These are phyloP conservation scores for Oryza longistaminata DNA, from an alignment of 176 grass and related monocot genomes.

Conservation along the genomic window DNA sequence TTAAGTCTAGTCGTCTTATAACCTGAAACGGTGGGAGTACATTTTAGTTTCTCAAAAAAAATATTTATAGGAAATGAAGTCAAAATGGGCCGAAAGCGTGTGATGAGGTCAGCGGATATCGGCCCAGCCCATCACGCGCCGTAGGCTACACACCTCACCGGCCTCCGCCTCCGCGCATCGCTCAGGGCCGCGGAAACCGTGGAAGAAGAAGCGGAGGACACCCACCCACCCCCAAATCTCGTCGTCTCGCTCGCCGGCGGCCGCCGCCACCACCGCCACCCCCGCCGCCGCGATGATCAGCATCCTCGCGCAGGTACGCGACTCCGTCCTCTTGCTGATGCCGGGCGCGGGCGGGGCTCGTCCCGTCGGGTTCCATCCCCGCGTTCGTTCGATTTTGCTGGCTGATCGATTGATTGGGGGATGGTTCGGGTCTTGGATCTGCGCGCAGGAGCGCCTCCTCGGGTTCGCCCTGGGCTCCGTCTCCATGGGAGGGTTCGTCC, in stretches of 20 bases:
- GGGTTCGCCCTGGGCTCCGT: slow-evolving; percentile 52
- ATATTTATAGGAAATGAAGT: not conserved
- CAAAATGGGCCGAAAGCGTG: not conserved
- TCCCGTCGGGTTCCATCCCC: not conserved
- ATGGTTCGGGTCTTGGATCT: slow-evolving; percentile 35
- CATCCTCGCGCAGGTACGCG: slow-evolving; percentile 56
- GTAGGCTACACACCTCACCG: not conserved
- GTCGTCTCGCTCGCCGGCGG: slow-evolving; percentile 29
- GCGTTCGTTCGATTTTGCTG: not conserved
- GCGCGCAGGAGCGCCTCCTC: slow-evolving; percentile 53
- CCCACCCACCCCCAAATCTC: not conserved
- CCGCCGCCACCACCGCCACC: not conserved
- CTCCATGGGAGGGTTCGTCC: slow-evolving; percentile 52
- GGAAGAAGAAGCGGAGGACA: not conserved
- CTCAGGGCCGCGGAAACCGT: not conserved
- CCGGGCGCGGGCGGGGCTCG: not conserved
- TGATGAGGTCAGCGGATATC: not conserved
- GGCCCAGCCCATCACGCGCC: not conserved
- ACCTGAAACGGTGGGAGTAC: too few relatives aligned
- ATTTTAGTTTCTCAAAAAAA: not conserved
- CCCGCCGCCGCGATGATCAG: slow-evolving; percentile 45
- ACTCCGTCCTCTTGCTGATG: not conserved
- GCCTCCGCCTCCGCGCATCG: not conserved
- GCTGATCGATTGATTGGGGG: slow-evolving; percentile 11
- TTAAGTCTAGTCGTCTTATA: too few relatives aligned